Percentiles rank a stretch among this genome's conserved stretches.
Evolutionary conservation across 257 asterid species (phyloP).

Genomic region (Thymus quinquecostatus): DNA sequence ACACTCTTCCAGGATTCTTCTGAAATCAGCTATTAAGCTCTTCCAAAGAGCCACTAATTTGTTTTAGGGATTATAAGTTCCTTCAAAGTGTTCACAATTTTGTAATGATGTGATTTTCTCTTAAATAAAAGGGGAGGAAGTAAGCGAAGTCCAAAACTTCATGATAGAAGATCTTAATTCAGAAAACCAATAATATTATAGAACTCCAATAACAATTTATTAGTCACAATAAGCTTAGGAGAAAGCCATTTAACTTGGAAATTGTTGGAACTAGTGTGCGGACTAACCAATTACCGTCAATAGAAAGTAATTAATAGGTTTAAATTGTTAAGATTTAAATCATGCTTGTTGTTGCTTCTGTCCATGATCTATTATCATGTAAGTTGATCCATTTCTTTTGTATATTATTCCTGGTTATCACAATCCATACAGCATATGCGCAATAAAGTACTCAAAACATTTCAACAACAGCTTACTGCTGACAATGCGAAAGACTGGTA

Average conservation of each 20-base stretch:
- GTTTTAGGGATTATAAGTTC: too few species aligned
- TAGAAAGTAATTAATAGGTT: too few species aligned
- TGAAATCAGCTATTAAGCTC: background rate
- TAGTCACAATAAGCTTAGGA: too few species aligned
- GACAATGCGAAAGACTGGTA: constrained; percentile 70
- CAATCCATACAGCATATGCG: background rate
- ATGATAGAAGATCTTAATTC: background rate
- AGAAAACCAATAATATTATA: background rate
- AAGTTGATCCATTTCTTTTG: background rate
- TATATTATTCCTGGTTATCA: background rate
- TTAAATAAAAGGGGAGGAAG: background rate
- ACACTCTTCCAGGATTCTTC: background rate
- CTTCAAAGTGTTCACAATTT: too few species aligned
- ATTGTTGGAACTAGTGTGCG: too few species aligned
- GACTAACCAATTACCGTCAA: too few species aligned
- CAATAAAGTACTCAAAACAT: constrained; percentile 15
- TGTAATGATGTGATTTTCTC: background rate
- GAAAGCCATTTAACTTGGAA: too few species aligned
- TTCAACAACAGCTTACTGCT: constrained; percentile 52
- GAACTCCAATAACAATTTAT: background rate
- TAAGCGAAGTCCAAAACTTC: too few species aligned
- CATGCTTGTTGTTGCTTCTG: too few species aligned
- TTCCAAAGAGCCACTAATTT: too few species aligned
- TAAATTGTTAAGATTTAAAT: too few species aligned
- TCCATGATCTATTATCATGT: background rate